phyloP scores from a whole-genome alignment of 768 basidiomycete species.

The Leccinum broughii region DNA sequence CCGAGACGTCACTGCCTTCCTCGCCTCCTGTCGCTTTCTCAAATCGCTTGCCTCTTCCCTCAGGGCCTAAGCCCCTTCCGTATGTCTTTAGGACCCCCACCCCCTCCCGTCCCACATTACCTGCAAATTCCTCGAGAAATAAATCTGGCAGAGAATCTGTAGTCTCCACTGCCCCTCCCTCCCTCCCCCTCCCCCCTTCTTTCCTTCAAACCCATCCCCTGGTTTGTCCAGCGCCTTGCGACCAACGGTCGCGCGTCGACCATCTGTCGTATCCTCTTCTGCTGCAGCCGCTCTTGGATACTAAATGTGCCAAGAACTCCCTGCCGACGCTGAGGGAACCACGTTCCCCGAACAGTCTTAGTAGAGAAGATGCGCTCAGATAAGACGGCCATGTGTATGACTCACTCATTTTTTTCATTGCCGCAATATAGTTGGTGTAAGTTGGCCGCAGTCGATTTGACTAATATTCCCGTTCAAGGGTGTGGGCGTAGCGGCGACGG shows the following conservation, averaged over 20 bases:
- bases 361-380: not conserved
- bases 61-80: slow-evolving; percentile 22
- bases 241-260: slow-evolving; percentile 41
- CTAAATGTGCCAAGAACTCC: not conserved
- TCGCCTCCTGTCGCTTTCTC: slow-evolving; percentile 6
- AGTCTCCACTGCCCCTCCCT: slow-evolving; percentile 11
- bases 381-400: not conserved
- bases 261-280: slow-evolving; percentile 44
- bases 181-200: slow-evolving; percentile 27
- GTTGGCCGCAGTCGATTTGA: not conserved
- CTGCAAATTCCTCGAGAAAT: slow-evolving; percentile 31
- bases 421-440: not conserved
- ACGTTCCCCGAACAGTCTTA: not conserved
- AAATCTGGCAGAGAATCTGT: slow-evolving; percentile 27
- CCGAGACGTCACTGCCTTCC: slow-evolving; percentile 3
- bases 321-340: not conserved
- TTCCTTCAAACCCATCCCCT: slow-evolving; percentile 21
- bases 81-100: slow-evolving; percentile 20
- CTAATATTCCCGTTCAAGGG: slow-evolving; percentile 2
- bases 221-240: slow-evolving; percentile 34
- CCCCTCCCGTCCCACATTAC: slow-evolving; percentile 43
- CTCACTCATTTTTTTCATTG: not conserved
- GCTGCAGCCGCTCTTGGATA: slow-evolving; percentile 13
- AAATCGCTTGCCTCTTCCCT: slow-evolving; percentile 8
- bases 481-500: slow-evolving; percentile 4